phyloP scores from a whole-genome alignment of 192 early-diverging fungal species.

The Allomyces javanicus region DNA sequence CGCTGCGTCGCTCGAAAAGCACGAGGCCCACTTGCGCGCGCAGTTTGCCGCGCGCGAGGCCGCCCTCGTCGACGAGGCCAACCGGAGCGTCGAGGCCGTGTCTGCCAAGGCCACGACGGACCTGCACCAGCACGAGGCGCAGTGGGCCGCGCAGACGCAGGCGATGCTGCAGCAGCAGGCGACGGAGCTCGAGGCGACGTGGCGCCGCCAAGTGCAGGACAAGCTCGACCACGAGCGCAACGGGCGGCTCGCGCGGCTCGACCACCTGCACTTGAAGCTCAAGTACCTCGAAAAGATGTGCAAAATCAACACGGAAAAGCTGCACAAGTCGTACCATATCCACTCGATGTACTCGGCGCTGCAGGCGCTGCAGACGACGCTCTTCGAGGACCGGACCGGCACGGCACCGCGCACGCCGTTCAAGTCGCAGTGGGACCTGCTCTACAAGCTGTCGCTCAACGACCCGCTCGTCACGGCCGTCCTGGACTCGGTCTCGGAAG shows the following conservation, averaged over 20 bases:
- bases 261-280: conserved; percentile 57
- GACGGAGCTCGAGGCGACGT: conserved; percentile 52
- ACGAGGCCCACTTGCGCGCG: conserved; percentile 13
- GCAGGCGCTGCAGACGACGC: conserved; percentile 35
- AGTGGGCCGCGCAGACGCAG: conserved; percentile 20
- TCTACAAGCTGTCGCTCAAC: conserved; percentile 28
- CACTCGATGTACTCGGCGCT: conserved; percentile 45
- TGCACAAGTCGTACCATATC: conserved; percentile 40
- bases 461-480: conserved; percentile 37
- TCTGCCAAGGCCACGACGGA: conserved; percentile 10
- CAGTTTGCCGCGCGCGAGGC: conserved; percentile 28
- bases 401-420: conserved; percentile 24
- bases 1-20: conserved; percentile 21
- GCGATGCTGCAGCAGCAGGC: conserved; percentile 42
- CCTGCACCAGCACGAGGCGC: conserved; percentile 10
- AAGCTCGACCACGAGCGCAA: conserved; percentile 77
- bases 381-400: conserved; percentile 12
- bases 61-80: conserved; percentile 36
- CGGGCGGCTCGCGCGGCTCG: conserved; percentile 66
- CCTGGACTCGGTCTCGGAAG: conserved; percentile 33
- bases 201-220: conserved; percentile 52
- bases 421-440: conserved; percentile 42
- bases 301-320: conserved; percentile 41
- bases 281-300: conserved; percentile 49
- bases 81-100: conserved; percentile 11